Percentiles rank a stretch among this genome's conserved stretches.
These are phyloP conservation scores for Tricholoma terreum DNA, from an alignment of 768 basidiomycete species.

Conservation along the genomic window DNA sequence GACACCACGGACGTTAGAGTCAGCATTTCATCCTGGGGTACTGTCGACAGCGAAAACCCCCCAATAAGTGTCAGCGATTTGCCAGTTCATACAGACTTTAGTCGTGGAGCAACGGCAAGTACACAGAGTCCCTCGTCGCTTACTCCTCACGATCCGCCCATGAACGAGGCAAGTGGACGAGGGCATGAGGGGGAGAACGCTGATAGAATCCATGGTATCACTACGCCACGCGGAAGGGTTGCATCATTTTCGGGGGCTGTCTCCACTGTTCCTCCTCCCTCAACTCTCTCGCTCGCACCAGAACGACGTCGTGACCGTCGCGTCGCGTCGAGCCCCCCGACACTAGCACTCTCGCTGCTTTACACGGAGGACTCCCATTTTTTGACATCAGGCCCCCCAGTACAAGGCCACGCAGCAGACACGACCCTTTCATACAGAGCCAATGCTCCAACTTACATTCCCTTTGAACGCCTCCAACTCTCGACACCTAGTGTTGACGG, in stretches of 20 bases:
- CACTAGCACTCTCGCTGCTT: neutral
- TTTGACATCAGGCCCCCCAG: neutral
- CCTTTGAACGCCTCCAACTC: neutral
- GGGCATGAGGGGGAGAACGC: neutral
- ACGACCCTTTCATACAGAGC: neutral
- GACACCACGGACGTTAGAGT: neutral
- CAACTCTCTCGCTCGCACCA: neutral
- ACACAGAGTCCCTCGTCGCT: neutral
- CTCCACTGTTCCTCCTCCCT: neutral
- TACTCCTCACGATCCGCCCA: neutral
- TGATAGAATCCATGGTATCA: neutral
- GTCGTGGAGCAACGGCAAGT: neutral
- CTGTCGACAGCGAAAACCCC: neutral
- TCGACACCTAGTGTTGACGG: neutral
- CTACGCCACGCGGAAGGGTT: neutral
- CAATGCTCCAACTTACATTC: neutral
- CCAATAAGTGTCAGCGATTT: constrained; percentile 1
- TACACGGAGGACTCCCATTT: neutral
- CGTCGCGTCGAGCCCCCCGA: neutral
- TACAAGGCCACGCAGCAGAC: neutral
- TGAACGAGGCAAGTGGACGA: neutral
- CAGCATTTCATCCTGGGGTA: constrained; percentile 2
- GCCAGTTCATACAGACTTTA: neutral
- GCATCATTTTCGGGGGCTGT: neutral
- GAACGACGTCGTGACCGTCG: constrained; percentile 1